Percentiles rank a stretch among this genome's conserved stretches.
These are phyloP conservation scores for Phytophthora multivora DNA, from an alignment of 352 stramenopile genomes.

Conservation along the genomic window DNA sequence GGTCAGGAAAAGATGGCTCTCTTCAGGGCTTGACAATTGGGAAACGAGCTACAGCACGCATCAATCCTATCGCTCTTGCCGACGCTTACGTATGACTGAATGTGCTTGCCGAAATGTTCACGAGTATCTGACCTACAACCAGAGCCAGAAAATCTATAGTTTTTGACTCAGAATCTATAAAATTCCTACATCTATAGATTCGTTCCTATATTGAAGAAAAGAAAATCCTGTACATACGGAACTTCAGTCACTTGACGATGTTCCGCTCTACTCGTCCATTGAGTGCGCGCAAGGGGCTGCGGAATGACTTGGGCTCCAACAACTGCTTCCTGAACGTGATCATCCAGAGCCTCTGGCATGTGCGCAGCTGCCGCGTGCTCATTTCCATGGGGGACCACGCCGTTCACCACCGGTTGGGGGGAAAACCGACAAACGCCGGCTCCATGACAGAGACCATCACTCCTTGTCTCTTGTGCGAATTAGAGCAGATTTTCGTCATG, in stretches of 20 bases:
- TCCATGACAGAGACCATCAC: constrained; percentile 6
- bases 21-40: neutral
- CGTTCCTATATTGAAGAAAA: neutral
- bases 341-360: constrained; percentile 91
- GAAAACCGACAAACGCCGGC: constrained; percentile 37
- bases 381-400: constrained; percentile 82
- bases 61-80: neutral
- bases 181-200: neutral
- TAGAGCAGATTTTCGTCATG: constrained; percentile 86
- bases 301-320: constrained; percentile 85
- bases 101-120: constrained; percentile 16
- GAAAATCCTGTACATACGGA: constrained; percentile 1
- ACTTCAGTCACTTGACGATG: neutral
- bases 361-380: constrained; percentile 83
- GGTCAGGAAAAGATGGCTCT: neutral
- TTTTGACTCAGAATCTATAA: neutral
- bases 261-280: constrained; percentile 8
- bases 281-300: constrained; percentile 80
- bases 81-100: constrained; percentile 8
- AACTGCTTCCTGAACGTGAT: constrained; percentile 94
- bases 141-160: neutral
- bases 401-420: constrained; percentile 65
- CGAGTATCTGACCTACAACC: constrained; percentile 5
- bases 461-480: constrained; percentile 79
- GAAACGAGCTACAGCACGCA: constrained; percentile 12